Base-by-base conservation (phyloP, 129 eudicot genomes). In the Flaveria sonorensis region DNA sequence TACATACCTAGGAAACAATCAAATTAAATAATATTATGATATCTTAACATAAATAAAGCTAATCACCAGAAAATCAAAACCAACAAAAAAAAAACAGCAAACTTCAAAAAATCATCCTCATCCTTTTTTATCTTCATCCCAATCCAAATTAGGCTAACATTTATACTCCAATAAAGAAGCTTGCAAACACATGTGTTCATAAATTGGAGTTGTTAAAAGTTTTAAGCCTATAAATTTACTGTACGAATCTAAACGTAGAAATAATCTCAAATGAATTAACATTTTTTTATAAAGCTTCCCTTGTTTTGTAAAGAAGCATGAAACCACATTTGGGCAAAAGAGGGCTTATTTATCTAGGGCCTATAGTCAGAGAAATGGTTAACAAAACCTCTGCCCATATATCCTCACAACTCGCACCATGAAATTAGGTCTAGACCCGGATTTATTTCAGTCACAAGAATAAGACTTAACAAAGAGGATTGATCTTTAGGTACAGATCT, bases 81-180 rank as follows among this genome's bases (percentile, higher is more conserved):
- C 28, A 24, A 24, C 28, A n/a, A n/a, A n/a, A n/a, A n/a, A n/a
- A n/a, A n/a, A n/a, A n/a, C n/a, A n/a, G n/a, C n/a, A n/a, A n/a
- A n/a, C n/a, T n/a, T n/a, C 28, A 24, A 24, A 24, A 24, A 24
- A 1, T 24, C 28, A 24, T 1, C 28, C 1, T 24, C 28, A 0
- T 24, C 28, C 28, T 24, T 24, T 24, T 24, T 24, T 24, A 0
- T 24, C 1, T 1, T 24, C 28, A 24, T 24, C 28, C 28, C 28
- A 24, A 24, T 24, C 28, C 28, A 24, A 24, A 24, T 24, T 24
- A 24, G 28, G 28, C 28, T 24, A 1, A 24, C 28, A 24, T 24
- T 81, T 87, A 23, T 77, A 83, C 60, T 90, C 97, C 81, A 53
- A 16, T 18, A 53, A 51, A 53, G 60, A 53, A 4, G 3, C 60